Evolutionary conservation across 495 filamentous ascomycete species (phyloP), one percentile per base, ranked within the genome.

Genomic region (Xylaria grammica): DNA sequence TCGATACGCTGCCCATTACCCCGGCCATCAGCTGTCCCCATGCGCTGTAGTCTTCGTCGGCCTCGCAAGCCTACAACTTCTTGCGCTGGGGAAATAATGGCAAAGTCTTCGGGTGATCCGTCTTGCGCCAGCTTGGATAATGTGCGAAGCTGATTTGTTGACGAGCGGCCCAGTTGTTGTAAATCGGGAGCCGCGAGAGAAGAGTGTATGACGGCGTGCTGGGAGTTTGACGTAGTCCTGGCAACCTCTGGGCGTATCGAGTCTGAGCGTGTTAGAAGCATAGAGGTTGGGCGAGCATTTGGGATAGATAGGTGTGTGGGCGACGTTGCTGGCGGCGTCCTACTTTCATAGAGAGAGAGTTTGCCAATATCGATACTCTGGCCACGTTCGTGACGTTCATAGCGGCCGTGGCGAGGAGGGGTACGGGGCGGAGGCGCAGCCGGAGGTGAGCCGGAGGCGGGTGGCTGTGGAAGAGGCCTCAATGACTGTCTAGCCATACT

Each of bases 21-120:
- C 62, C 74, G 73, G 8, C 79, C 70, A 45, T 75, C 79, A 55
- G 77, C 63, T 66, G 80, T 79, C 56, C 86, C 88, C 11, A 87
- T 85, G 61, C 92, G 83, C 77, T 97, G 96, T 62, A 99, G 77
- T 65, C 89, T 87, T 57, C 91, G 83, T 51, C 95, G 86, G 27
- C 94, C 94, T 66, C 92, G 88, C 55, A 98, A 77, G 51, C 95
- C 96, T 22, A 88, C 87, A 11, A 99, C 95, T 70, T 96, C 92
- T 60, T 93, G 87, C 3, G 88, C 86, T 10, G 88, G 81, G 1
- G 86, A 86, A 52, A 83, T 87, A 44, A 97, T 87, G 49, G 87
- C 81, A 66, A 97, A 93, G 27, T 96, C 93, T 24, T 92, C 92
- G 1, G 82, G 83, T 22, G 89, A 86, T 1, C 86, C 88, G 34